These are phyloP conservation scores for Boletellus deceptivus DNA, from an alignment of 1,284 basidiomycete species.

Conservation along the genomic window DNA sequence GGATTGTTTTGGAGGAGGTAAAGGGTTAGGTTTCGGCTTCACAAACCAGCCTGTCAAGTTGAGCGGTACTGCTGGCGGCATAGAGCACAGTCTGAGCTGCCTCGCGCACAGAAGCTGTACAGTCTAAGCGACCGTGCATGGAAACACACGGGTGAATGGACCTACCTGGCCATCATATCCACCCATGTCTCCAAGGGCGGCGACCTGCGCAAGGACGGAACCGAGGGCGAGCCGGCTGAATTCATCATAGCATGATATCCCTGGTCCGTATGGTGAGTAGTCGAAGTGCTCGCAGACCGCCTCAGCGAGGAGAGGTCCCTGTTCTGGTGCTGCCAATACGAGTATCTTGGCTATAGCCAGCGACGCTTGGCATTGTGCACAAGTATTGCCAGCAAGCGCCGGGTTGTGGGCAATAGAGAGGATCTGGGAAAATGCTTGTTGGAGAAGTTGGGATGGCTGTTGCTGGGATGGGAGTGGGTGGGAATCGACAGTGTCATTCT, in stretches of 20 bases:
- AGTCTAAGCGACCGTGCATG: not conserved
- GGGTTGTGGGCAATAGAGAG: conserved; percentile 49
- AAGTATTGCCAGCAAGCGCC: conserved; percentile 47
- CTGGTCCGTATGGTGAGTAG: conserved; percentile 30
- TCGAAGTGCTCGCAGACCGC: conserved; percentile 59
- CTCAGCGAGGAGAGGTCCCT: conserved; percentile 57
- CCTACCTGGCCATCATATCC: conserved; percentile 67
- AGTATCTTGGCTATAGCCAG: conserved; percentile 65
- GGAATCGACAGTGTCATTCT: conserved; percentile 60
- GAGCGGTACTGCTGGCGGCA: conserved; percentile 50
- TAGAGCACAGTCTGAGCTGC: conserved; percentile 47
- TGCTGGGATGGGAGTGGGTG: conserved; percentile 58
- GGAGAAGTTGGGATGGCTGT: conserved; percentile 43
- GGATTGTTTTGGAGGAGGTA: conserved; percentile 50
- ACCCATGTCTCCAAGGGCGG: conserved; percentile 59
- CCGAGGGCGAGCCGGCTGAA: conserved; percentile 50
- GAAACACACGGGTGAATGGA: not conserved
- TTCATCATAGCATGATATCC: conserved; percentile 46
- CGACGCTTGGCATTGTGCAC: conserved; percentile 59
- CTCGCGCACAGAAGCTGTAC: conserved; percentile 50
- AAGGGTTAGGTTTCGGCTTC: conserved; percentile 65
- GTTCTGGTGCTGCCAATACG: conserved; percentile 56
- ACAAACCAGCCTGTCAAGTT: conserved; percentile 56
- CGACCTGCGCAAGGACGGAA: conserved; percentile 60
- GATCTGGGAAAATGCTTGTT: conserved; percentile 52